phyloP scores from a whole-genome alignment of 495 filamentous ascomycete genomes.

The Aspergillus coremiiformis region DNA sequence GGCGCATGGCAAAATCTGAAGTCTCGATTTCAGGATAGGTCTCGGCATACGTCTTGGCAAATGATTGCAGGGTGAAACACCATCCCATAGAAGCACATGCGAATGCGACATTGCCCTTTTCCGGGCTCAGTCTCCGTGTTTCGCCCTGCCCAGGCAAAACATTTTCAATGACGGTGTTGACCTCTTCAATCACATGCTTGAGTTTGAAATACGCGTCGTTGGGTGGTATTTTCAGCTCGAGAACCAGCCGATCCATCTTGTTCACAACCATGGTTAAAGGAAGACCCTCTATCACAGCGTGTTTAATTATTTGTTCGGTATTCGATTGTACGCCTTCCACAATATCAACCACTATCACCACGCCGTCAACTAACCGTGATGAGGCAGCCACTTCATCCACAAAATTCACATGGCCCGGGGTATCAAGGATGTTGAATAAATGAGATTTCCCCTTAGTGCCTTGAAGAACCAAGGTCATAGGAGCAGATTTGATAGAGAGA shows the following conservation, averaged over 20 bases:
- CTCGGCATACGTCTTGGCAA: slow-evolving; percentile 92
- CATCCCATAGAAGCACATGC: slow-evolving; percentile 89
- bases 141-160: slow-evolving; percentile 78
- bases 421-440: slow-evolving; percentile 90
- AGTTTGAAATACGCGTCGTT: slow-evolving; percentile 97
- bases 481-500: slow-evolving; percentile 86
- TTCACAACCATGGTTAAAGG: slow-evolving; percentile 88
- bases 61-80: slow-evolving; percentile 91
- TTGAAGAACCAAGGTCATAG: slow-evolving; percentile 88
- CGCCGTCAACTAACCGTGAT: slow-evolving; percentile 79
- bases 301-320: slow-evolving; percentile 93
- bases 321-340: slow-evolving; percentile 97
- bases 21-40: slow-evolving; percentile 74
- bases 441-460: slow-evolving; percentile 91
- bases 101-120: slow-evolving; percentile 95
- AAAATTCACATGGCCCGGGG: slow-evolving; percentile 96
- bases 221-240: slow-evolving; percentile 91
- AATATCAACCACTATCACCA: slow-evolving; percentile 90
- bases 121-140: slow-evolving; percentile 75
- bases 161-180: slow-evolving; percentile 91
- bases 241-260: slow-evolving; percentile 91
- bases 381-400: slow-evolving; percentile 92
- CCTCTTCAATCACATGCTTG: slow-evolving; percentile 95
- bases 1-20: slow-evolving; percentile 66
- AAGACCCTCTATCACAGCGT: slow-evolving; percentile 83